Evolutionary conservation across 352 stramenopile species (phyloP).

Genomic region (Pythium brassicae): DNA sequence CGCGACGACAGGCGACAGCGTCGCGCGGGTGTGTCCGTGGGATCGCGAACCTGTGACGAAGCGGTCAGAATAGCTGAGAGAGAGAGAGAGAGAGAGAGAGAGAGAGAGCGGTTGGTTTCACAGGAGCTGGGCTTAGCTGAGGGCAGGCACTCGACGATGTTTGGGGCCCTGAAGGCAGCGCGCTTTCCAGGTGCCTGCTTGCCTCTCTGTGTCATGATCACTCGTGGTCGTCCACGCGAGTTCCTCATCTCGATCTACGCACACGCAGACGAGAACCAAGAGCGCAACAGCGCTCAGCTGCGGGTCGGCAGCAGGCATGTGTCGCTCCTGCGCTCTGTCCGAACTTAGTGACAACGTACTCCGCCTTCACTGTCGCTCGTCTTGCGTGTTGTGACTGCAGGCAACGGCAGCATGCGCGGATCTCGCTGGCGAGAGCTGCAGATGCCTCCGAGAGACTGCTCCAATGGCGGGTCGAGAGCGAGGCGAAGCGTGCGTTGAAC

Average conservation of each 20-base stretch:
- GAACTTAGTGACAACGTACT: not conserved
- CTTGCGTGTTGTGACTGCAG: no score
- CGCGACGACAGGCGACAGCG: not conserved
- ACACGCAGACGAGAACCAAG: conserved; percentile 11
- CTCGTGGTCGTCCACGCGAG: not conserved
- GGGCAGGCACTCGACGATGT: conserved; percentile 10
- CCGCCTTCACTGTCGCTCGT: no score
- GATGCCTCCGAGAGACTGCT: conserved; percentile 6
- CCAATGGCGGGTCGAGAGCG: conserved; percentile 6
- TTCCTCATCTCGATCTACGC: not conserved
- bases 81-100: not conserved
- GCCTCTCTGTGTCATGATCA: not conserved
- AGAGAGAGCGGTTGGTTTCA: not conserved
- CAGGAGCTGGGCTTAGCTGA: no score
- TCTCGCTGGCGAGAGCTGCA: conserved; percentile 3
- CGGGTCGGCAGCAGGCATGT: not conserved
- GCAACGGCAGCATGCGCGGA: not conserved
- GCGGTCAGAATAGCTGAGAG: conserved; percentile 14
- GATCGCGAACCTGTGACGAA: conserved; percentile 51
- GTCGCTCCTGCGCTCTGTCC: not conserved
- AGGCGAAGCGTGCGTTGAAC: conserved; percentile 3
- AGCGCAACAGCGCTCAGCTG: not conserved
- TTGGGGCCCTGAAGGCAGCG: conserved; percentile 6
- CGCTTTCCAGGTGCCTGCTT: conserved; percentile 9
- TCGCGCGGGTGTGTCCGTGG: conserved; percentile 46